Conservation (phyloP, 305 asterid species). For the Nicotiana rustica region DNA sequence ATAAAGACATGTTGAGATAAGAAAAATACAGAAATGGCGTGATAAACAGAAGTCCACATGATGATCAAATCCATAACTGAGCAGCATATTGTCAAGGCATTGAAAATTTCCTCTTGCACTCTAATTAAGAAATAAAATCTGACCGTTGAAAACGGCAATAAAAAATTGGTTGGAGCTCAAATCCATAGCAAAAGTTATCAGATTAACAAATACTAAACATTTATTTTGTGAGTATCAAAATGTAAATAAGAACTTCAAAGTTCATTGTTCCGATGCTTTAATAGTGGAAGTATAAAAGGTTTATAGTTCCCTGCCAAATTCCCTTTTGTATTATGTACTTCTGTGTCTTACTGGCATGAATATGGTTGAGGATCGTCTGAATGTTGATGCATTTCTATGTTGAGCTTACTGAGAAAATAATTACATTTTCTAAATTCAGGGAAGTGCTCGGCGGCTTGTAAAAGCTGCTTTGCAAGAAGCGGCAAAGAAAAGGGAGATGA, state of each 20-base stretch:
- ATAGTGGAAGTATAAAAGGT: neutral
- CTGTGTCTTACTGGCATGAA: neutral
- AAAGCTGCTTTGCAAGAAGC: conserved; percentile 58
- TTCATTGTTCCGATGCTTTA: neutral
- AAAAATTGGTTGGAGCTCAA: neutral
- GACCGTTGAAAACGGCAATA: neutral
- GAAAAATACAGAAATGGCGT: no score
- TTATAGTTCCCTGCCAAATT: neutral
- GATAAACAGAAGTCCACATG: no score
- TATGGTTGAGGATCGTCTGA: neutral
- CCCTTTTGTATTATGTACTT: neutral
- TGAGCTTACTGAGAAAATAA: neutral
- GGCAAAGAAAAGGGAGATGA: conserved; percentile 61
- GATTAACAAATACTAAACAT: neutral
- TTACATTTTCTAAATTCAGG: conserved; percentile 39
- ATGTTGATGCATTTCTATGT: conserved; percentile 11
- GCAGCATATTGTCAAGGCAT: neutral
- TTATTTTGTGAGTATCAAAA: neutral
- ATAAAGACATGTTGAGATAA: no score
- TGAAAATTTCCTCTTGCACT: neutral
- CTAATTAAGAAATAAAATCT: neutral
- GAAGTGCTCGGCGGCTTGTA: conserved; percentile 57
- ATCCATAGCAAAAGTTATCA: neutral
- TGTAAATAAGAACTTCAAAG: neutral
- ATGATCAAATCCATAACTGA: no score